Evolutionary conservation across 177 flowering plant species (phyloP).

Genomic region (Tripterygium wilfordii): DNA sequence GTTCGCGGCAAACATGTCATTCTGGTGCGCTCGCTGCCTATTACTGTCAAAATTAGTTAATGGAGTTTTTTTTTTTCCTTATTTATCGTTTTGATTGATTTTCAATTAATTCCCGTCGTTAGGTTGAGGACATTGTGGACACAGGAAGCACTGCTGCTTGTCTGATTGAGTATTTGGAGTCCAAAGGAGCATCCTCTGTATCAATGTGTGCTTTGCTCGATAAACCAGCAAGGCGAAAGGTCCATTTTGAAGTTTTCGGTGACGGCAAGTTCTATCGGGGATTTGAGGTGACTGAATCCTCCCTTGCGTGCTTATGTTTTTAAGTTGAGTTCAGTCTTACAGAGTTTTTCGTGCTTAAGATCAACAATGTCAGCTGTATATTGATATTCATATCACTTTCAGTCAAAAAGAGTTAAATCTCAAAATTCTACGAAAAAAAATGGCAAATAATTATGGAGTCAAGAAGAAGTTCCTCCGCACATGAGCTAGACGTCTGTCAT

Average conservation of each 20-base stretch:
- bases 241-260: conserved; percentile 56
- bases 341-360: too few species aligned
- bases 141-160: conserved; percentile 72
- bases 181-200: conserved; percentile 75
- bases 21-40: conserved; percentile 36
- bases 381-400: too few species aligned
- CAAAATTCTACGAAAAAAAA: too few species aligned
- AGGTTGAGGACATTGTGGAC: conserved; percentile 98
- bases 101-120: neutral
- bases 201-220: conserved; percentile 92
- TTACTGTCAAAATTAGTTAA: neutral
- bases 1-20: conserved; percentile 65
- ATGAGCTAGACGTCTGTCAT: too few species aligned
- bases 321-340: too few species aligned
- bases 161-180: conserved; percentile 55
- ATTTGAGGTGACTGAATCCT: conserved; percentile 56
- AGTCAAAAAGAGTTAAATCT: too few species aligned
- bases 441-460: too few species aligned
- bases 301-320: neutral
- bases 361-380: too few species aligned
- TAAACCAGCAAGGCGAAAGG: conserved; percentile 70
- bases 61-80: neutral
- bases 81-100: too few species aligned
- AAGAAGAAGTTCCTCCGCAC: too few species aligned
- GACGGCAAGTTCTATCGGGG: conserved; percentile 77